phyloP scores from a whole-genome alignment of 2,329 filamentous ascomycete genomes.

The Aspergillus sp. region DNA sequence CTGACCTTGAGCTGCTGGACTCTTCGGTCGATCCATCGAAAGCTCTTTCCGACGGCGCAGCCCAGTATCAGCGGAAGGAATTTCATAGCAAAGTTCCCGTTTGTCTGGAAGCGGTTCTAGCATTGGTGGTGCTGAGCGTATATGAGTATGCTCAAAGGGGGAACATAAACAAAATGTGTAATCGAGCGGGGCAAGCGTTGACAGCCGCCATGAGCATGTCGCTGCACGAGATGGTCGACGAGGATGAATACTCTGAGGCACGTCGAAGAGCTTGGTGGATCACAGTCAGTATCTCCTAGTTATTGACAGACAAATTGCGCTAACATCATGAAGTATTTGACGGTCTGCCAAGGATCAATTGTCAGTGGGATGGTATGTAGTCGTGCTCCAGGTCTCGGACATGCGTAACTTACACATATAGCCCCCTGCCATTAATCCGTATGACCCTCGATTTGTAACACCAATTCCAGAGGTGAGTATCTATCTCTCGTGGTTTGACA shows the following conservation, averaged over 20 bases:
- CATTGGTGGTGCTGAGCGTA: constrained; percentile 30
- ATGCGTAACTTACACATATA: constrained; percentile 8
- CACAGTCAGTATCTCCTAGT: constrained; percentile 19
- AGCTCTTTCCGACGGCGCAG: not conserved
- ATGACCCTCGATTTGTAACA: constrained; percentile 28
- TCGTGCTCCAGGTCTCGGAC: not conserved
- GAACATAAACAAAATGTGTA: constrained; percentile 33
- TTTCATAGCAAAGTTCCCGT: constrained; percentile 25
- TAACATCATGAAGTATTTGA: constrained; percentile 44
- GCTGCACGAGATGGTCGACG: constrained; percentile 25
- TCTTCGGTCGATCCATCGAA: not conserved
- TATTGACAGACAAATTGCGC: not conserved
- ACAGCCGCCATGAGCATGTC: constrained; percentile 30
- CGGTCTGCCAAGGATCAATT: constrained; percentile 54
- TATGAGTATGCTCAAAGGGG: constrained; percentile 37
- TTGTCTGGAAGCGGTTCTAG: constrained; percentile 28
- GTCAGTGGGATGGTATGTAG: constrained; percentile 51
- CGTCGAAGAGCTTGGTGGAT: constrained; percentile 34
- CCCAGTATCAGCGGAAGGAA: constrained; percentile 10
- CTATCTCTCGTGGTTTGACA: not conserved
- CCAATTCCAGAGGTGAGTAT: constrained; percentile 20
- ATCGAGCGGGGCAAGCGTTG: constrained; percentile 32
- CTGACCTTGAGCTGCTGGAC: constrained; percentile 27
- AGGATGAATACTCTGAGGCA: constrained; percentile 26
- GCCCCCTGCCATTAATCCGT: constrained; percentile 20